phyloP scores from a whole-genome alignment of 2,329 filamentous ascomycete genomes.

The Plenodomus lindquistii region DNA sequence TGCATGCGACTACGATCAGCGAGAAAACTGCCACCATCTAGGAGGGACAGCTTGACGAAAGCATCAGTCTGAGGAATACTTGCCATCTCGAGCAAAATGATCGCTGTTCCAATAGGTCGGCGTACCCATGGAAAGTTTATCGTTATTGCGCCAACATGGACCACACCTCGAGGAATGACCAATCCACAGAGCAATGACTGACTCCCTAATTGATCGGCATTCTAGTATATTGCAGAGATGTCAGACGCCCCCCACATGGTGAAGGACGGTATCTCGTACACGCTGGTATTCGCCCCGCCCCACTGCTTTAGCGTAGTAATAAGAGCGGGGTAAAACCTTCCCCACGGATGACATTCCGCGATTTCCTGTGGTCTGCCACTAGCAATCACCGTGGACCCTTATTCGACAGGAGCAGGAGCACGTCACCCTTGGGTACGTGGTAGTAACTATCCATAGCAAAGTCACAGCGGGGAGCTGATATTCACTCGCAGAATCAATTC shows the following conservation, averaged over 20 bases:
- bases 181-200: not conserved
- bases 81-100: not conserved
- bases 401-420: not conserved
- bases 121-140: not conserved
- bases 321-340: constrained; percentile 9
- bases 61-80: constrained; percentile 20
- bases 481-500: not conserved
- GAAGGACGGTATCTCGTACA: not conserved
- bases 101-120: not conserved
- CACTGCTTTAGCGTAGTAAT: constrained; percentile 1
- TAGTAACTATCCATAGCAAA: not conserved
- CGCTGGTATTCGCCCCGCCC: constrained; percentile 4
- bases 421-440: not conserved
- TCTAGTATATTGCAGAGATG: not conserved
- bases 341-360: constrained; percentile 3
- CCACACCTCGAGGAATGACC: not conserved
- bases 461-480: too few relatives aligned
- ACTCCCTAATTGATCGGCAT: not conserved
- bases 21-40: constrained; percentile 41
- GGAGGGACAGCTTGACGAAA: constrained; percentile 28
- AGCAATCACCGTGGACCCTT: not conserved
- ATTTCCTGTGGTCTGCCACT: not conserved
- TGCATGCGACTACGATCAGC: constrained; percentile 33
- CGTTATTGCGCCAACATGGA: not conserved
- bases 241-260: not conserved